Evolutionary conservation across 2,329 filamentous ascomycete species (phyloP).

Genomic region (Microcyclosporella mali): DNA sequence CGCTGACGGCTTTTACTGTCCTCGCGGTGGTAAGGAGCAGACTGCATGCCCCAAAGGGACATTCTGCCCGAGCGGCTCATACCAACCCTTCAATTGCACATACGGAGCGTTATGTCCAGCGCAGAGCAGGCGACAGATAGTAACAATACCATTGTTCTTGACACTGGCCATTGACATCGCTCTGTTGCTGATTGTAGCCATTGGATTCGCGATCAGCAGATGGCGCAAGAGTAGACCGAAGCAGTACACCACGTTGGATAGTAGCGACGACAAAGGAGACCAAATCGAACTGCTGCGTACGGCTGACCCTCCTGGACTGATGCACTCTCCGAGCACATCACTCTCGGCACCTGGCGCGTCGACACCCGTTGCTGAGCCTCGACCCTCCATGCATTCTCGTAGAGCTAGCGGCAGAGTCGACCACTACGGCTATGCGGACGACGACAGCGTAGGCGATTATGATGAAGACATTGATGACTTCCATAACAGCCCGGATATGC

Average conservation of each 20-base stretch:
- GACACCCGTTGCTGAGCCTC: not conserved
- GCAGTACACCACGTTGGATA: conserved; percentile 19
- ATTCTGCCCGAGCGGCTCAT: conserved; percentile 49
- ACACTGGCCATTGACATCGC: conserved; percentile 41
- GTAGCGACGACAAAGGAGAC: conserved; percentile 16
- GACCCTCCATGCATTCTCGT: conserved; percentile 11
- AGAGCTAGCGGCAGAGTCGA: conserved; percentile 23
- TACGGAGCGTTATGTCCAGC: conserved; percentile 44
- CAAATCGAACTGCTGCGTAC: conserved; percentile 27
- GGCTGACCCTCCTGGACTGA: conserved; percentile 16
- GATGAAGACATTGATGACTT: conserved; percentile 23
- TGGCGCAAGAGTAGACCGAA: conserved; percentile 31
- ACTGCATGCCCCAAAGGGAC: conserved; percentile 32
- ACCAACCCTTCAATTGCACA: conserved; percentile 44
- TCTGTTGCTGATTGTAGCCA: conserved; percentile 34
- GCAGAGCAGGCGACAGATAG: conserved; percentile 39
- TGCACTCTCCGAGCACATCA: conserved; percentile 10
- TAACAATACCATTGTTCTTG: conserved; percentile 40
- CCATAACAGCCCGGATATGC: conserved; percentile 37
- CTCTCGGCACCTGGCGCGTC: conserved; percentile 1
- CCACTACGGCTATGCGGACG: conserved; percentile 23
- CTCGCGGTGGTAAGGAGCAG: conserved; percentile 36
- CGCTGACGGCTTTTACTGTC: conserved; percentile 46
- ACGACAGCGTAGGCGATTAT: conserved; percentile 27
- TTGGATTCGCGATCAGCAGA: conserved; percentile 33